Base-by-base conservation (phyloP, 2,329 filamentous ascomycete genomes). In the Lithohypha guttulata region DNA sequence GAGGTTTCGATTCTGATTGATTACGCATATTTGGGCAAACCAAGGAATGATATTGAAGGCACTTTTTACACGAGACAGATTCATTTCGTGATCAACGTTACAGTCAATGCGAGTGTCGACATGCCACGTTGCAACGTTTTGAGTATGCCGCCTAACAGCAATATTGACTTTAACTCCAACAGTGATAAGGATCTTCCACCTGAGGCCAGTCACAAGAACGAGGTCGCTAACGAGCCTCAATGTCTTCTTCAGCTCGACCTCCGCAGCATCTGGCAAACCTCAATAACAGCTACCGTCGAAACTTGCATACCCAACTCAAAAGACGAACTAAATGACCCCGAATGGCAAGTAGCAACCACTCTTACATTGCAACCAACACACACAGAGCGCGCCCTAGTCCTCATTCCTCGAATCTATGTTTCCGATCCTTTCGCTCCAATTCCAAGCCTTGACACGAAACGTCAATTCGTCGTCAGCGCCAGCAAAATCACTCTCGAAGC, bases 91-190 rank as follows among this genome's bases (percentile, higher is more conserved):
- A 65, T 96, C 42, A 84, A 81, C 0, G 75, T 95, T 11, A 95
- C 89, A 4, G 89, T 96, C 33, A 95, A 95, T 55, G 83, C 86
- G 3, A 91, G 85, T 53, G 70, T 95, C 18, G 85, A 95, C 53
- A 67, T 95, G 7, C 71, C 79, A 22, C 73, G 84, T 25, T 77
- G 87, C 48, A 87, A 95, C 53, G 70, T 93, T 13, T 60, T 91
- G 22, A 79, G 85, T 1, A 70, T 93, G 8, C 75, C 34, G 7
- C n/a, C n/a, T n/a, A n/a, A n/a, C n/a, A n/a, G n/a, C n/a, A n/a
- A n/a, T n/a, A n/a, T n/a, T n/a, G n/a, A n/a, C n/a, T n/a, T n/a
- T n/a, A n/a, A n/a, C n/a, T n/a, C 28, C 28, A 30, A 25, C 7
- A 8, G 7, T 25, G 23, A n/a, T n/a, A 7, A 8, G 23, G 27